phyloP scores from a whole-genome alignment of 495 filamentous ascomycete genomes.

The Daldinia childiae region DNA sequence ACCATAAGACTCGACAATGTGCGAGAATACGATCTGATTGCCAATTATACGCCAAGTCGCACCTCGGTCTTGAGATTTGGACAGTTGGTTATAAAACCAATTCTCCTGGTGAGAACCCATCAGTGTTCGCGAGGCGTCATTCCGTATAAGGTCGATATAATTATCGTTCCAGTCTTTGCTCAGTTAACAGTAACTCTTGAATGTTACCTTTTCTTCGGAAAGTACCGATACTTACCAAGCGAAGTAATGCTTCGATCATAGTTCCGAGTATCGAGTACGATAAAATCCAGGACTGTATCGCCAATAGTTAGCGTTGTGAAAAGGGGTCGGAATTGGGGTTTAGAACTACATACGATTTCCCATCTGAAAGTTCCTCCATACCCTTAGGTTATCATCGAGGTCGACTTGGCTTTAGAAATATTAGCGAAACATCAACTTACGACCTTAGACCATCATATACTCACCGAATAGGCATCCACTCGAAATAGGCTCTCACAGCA shows the following conservation, averaged over 20 bases:
- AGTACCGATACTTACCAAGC: constrained; percentile 39
- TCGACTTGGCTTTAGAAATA: constrained; percentile 59
- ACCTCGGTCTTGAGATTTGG: constrained; percentile 60
- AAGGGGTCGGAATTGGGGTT: background rate
- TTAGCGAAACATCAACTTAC: constrained; percentile 7
- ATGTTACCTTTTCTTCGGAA: background rate
- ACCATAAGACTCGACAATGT: constrained; percentile 60
- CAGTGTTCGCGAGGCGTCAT: constrained; percentile 66
- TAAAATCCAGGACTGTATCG: constrained; percentile 62
- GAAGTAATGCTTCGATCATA: constrained; percentile 68
- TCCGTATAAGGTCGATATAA: constrained; percentile 64
- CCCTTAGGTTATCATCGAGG: constrained; percentile 74
- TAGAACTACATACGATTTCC: constrained; percentile 55
- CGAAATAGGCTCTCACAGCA: constrained; percentile 75
- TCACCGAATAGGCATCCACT: constrained; percentile 70
- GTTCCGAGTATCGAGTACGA: constrained; percentile 74
- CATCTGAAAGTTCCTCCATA: constrained; percentile 73
- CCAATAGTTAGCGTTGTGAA: background rate
- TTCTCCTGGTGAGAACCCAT: constrained; percentile 73
- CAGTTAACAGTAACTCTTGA: background rate
- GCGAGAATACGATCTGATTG: constrained; percentile 71
- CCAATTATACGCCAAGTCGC: constrained; percentile 73
- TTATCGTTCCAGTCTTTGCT: constrained; percentile 59
- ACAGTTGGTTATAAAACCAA: constrained; percentile 72
- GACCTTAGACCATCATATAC: background rate